A percentile compares a stretch with the other conserved stretches of the same genome.
These are phyloP conservation scores for Gracilaria domingensis DNA, from an alignment of 23 red algal species.

Conservation along the genomic window DNA sequence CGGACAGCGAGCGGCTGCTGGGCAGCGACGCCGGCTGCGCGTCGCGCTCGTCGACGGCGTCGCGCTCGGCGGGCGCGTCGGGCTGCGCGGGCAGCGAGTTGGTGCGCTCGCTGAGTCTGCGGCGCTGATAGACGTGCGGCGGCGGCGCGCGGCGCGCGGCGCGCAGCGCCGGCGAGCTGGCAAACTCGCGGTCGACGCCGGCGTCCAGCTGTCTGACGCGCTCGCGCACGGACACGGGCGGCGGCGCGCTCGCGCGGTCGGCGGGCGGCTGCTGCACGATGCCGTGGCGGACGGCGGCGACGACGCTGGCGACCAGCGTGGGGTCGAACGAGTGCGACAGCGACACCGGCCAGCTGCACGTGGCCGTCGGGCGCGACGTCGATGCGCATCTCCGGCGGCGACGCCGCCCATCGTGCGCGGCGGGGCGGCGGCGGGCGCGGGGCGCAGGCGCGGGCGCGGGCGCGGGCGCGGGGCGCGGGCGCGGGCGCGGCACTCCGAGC, in stretches of 20 bases:
- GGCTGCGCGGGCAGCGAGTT: neutral
- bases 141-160: too few species aligned
- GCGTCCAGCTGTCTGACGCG: conserved; percentile 39
- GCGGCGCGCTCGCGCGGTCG: neutral
- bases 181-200: neutral
- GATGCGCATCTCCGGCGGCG: conserved; percentile 59
- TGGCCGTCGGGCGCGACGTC: conserved; percentile 52
- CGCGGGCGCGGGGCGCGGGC: too few species aligned
- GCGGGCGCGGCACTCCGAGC: too few species aligned
- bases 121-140: too few species aligned
- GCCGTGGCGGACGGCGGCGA: conserved; percentile 58
- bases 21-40: neutral
- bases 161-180: conserved; percentile 47
- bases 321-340: conserved; percentile 42
- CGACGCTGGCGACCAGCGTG: conserved; percentile 51
- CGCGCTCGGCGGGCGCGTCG: too few species aligned
- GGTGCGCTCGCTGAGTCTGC: conserved; percentile 5
- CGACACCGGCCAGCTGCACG: conserved; percentile 65
- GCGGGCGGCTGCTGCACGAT: conserved; percentile 35
- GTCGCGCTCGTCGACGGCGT: neutral
- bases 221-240: neutral
- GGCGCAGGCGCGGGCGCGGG: neutral
- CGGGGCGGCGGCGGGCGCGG: neutral
- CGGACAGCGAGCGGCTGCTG: conserved; percentile 21
- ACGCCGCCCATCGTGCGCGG: conserved; percentile 9